Percentiles rank a stretch among this genome's conserved stretches.
These are phyloP conservation scores for Elymus sibiricus DNA, from an alignment of 176 grass and related monocot species.

Conservation along the genomic window DNA sequence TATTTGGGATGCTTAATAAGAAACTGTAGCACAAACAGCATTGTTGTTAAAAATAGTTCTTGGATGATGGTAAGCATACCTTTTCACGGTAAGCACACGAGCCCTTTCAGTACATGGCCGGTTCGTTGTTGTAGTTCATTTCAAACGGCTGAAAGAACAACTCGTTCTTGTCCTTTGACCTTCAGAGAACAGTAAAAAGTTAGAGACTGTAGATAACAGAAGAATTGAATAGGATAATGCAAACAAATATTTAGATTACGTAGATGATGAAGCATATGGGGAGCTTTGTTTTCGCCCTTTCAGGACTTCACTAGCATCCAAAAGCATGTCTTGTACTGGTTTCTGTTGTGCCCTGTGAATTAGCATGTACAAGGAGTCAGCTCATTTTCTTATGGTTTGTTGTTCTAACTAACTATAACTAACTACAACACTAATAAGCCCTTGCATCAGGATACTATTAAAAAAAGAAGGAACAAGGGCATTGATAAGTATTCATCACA, in stretches of 20 bases:
- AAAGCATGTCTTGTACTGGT: conserved; percentile 63
- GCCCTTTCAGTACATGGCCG: conserved; percentile 66
- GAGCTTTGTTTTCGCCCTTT: conserved; percentile 64
- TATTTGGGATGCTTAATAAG: background rate
- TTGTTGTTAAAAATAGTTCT: background rate
- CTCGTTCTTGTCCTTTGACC: no score
- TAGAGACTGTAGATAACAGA: background rate
- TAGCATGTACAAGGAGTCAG: background rate
- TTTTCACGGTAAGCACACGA: conserved; percentile 62
- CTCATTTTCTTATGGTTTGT: no score
- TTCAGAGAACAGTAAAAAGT: no score
- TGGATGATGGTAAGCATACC: conserved; percentile 18
- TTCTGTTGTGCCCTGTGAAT: conserved; percentile 8
- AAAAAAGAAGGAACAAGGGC: background rate
- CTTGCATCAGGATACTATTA: background rate
- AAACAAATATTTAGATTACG: no score
- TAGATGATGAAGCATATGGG: no score
- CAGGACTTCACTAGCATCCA: conserved; percentile 92
- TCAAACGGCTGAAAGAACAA: conserved; percentile 75
- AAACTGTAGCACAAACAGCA: background rate
- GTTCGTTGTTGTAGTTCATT: conserved; percentile 76
- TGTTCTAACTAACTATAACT: background rate
- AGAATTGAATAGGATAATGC: conserved; percentile 1
- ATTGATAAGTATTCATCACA: background rate
- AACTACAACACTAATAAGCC: no score